These are phyloP conservation scores for Scedosporium boydii DNA, from an alignment of 2,329 filamentous ascomycete species.

Conservation along the genomic window DNA sequence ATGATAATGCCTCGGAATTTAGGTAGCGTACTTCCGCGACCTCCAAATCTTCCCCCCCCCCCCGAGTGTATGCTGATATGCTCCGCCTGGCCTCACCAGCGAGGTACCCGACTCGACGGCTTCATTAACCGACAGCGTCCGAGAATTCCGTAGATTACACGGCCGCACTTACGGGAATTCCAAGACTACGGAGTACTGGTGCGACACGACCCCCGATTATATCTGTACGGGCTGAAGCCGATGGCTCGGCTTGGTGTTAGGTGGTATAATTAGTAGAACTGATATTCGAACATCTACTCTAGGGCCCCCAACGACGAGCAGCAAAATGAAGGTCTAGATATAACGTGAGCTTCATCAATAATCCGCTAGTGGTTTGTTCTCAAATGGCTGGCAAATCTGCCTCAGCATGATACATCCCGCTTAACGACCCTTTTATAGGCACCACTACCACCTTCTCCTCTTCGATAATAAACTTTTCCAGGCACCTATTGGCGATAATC, in stretches of 20 bases:
- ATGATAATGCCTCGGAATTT: too few relatives aligned
- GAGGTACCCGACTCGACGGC: constrained; percentile 15
- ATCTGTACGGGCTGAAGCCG: background rate
- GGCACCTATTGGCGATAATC: background rate
- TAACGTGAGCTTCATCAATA: constrained; percentile 10
- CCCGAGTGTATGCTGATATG: background rate
- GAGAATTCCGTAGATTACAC: constrained; percentile 18
- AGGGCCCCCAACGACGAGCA: constrained; percentile 11
- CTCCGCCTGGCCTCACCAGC: background rate
- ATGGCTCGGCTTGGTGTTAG: background rate
- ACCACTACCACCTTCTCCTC: constrained; percentile 10
- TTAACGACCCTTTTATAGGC: constrained; percentile 14
- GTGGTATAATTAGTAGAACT: background rate
- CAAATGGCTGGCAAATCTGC: constrained; percentile 5
- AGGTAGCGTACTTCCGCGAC: too few relatives aligned
- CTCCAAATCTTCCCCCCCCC: too few relatives aligned
- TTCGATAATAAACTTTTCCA: constrained; percentile 4
- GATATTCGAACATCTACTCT: background rate
- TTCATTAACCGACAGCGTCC: constrained; percentile 21
- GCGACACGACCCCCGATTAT: background rate
- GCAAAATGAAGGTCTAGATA: constrained; percentile 12
- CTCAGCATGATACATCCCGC: constrained; percentile 12
- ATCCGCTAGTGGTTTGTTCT: background rate
- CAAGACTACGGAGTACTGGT: constrained; percentile 19
- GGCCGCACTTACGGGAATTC: constrained; percentile 16